phyloP scores from a whole-genome alignment of 1,284 basidiomycete genomes.

The Moesziomyces globuligerus region DNA sequence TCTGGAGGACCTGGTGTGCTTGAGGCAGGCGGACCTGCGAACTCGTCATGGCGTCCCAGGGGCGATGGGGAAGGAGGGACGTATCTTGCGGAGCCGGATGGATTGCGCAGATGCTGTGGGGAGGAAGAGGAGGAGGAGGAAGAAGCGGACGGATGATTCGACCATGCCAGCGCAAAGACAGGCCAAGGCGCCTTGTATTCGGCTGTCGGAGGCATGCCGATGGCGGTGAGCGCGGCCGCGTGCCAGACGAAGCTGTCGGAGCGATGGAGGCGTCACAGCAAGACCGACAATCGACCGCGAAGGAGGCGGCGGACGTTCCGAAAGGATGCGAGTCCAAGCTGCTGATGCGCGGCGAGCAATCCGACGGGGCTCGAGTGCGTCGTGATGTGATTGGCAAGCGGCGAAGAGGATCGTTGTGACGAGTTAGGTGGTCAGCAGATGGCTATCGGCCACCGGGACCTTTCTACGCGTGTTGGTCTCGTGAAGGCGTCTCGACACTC shows the following conservation, averaged over 20 bases:
- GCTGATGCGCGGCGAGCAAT: not conserved
- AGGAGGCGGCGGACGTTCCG: not conserved
- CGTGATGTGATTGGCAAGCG: not conserved
- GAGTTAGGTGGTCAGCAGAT: not conserved
- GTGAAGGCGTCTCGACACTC: conserved; percentile 15
- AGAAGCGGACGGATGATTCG: conserved; percentile 45
- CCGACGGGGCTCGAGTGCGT: not conserved
- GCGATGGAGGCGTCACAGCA: not conserved
- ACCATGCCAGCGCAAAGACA: conserved; percentile 62
- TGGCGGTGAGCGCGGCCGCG: not conserved
- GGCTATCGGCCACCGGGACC: not conserved
- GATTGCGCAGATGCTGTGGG: conserved; percentile 35
- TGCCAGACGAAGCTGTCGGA: not conserved
- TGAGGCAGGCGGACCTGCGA: conserved; percentile 20
- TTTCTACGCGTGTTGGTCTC: conserved; percentile 21
- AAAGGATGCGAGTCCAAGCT: not conserved
- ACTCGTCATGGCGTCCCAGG: conserved; percentile 36
- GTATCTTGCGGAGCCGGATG: conserved; percentile 42
- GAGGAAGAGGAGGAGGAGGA: conserved; percentile 42
- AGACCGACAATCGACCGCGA: not conserved
- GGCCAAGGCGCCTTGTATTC: conserved; percentile 55
- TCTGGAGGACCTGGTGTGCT: conserved; percentile 42
- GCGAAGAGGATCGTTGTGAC: not conserved
- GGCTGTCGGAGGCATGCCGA: conserved; percentile 38
- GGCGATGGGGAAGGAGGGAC: conserved; percentile 47